A percentile compares a stretch with the other conserved stretches of the same genome.
Conservation (phyloP, 2,329 filamentous ascomycete genomes). For the Apiospora saccharicola region DNA sequence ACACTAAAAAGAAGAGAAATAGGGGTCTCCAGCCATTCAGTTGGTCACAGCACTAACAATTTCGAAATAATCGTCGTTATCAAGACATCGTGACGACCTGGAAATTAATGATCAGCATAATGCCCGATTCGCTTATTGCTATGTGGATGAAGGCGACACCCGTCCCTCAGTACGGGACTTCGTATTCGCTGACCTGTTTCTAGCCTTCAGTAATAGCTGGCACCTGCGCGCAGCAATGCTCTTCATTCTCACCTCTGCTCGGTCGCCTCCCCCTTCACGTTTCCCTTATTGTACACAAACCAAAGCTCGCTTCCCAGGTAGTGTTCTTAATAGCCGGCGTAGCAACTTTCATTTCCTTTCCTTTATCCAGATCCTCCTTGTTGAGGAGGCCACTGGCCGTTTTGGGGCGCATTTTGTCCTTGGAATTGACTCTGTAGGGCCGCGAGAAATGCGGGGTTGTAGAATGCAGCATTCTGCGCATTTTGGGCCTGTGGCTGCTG, state of each 20-base stretch:
- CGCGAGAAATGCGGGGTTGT: conserved; percentile 66
- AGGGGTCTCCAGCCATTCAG: not conserved
- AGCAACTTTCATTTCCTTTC: not conserved
- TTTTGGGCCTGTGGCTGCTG: conserved; percentile 47
- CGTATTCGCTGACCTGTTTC: not conserved
- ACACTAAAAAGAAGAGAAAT: not conserved
- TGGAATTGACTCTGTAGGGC: conserved; percentile 52
- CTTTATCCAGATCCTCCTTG: conserved; percentile 20
- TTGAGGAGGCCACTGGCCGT: conserved; percentile 38
- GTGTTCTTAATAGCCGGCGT: not conserved
- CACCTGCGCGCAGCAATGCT: not conserved
- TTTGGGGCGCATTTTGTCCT: conserved; percentile 43
- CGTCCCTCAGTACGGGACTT: not conserved
- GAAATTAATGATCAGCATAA: too few species aligned
- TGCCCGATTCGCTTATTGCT: not conserved
- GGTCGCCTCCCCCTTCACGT: not conserved
- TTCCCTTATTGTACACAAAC: too few species aligned
- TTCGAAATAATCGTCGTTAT: not conserved
- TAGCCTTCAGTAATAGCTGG: not conserved
- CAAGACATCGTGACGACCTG: not conserved
- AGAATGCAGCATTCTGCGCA: conserved; percentile 31
- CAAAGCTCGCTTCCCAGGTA: not conserved
- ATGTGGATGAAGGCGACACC: not conserved
- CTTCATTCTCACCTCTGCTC: not conserved
- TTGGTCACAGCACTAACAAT: not conserved